Base-by-base conservation (phyloP, 352 stramenopile species). In the Plasmopara viticola region DNA sequence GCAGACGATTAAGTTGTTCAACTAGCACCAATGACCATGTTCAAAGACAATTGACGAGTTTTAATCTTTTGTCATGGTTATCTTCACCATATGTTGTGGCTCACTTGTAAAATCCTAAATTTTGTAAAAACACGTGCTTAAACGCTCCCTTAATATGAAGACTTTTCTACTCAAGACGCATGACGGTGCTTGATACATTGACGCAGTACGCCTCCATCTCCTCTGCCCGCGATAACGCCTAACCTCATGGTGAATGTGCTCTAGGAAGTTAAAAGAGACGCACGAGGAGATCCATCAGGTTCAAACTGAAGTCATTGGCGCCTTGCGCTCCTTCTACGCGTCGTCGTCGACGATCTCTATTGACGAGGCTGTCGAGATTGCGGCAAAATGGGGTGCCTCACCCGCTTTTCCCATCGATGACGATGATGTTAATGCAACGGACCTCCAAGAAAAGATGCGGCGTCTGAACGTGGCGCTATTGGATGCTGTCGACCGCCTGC, bases 321-420 rank as follows among this genome's bases (percentile, higher is more conserved):
- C 78, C 25, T 58, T 91, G 48, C 77, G 75, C 48, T 56, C 68
- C 4, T 87, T 89, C 54, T 91, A 91, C 62, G 62, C 74, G 48
- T 69, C 59, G 20, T 64, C 68, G 9, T 83, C 71, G 8, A 56
- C 62, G 12, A 62, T 91, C n/a, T 81, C 78, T 14, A 56, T 53
- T 25, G 78, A 85, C n/a, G 71, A 84, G 8, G 80, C 80, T 28
- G 58, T 89, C 41, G 53, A 68, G 13, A 73, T 87, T 40, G 78
- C 80, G 4, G 62, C 62, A 13, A 65, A 70, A 54, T 91, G 78
- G 75, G 66, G 60, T 7, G 15, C 59, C 9, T 52, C 51, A 14
- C 54, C 57, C 45, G 15, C 48, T 14, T 57, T 61, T 15, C 35
- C 48, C 29, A 47, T 56, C 15, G 25, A 29, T 7, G 44, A 29